Base-by-base conservation (phyloP, 768 basidiomycete genomes). In the Mycena amicta region DNA sequence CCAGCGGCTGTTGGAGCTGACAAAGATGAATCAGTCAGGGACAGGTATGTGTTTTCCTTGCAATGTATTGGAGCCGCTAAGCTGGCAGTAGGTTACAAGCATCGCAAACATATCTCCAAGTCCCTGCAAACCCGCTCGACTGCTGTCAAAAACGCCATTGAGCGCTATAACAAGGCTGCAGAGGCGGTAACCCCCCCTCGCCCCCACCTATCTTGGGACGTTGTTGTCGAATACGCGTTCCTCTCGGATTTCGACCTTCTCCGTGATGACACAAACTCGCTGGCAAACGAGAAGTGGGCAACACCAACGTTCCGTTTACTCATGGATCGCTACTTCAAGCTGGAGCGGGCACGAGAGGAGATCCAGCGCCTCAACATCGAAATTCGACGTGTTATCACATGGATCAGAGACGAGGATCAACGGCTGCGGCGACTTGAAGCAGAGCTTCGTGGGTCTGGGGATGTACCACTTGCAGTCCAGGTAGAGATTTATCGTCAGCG, bases 211-310 rank as follows among this genome's bases (percentile, higher is more conserved):
- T 16, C 30, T 8, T 70, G 67, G 66, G 61, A 71, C 5, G 52
- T 68, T 12, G 65, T 72, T 3, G 61, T 70, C 3, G 59, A 66
- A n/a, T 68, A 66, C 47, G 52, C 59, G 0, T 68, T 68, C 53
- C 64, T 68, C 2, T 56, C 60, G 1, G 64, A 68, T 68, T n/a
- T 68, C 37, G 64, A 69, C 59, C 26, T 66, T 25, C 60, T 66
- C 5, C 58, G 59, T 5, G 64, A 62, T 15, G 41, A 43, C 11
- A 43, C 41, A 13, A 22, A 43, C 20, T 43, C 41, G 6, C 13
- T 43, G 6, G 41, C 6, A 6, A 13, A 12, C 41, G 41, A 12
- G 6, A 43, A 12, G 20, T 43, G 41, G 41, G 41, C 41, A 5
- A 43, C 11, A 6, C 41, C 41, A 5, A 43, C 41, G 6, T 43